A percentile compares a stretch with the other conserved stretches of the same genome.
These are phyloP conservation scores for Arthrobotrys megalospora DNA, from an alignment of 2,329 filamentous ascomycete species.

Conservation along the genomic window DNA sequence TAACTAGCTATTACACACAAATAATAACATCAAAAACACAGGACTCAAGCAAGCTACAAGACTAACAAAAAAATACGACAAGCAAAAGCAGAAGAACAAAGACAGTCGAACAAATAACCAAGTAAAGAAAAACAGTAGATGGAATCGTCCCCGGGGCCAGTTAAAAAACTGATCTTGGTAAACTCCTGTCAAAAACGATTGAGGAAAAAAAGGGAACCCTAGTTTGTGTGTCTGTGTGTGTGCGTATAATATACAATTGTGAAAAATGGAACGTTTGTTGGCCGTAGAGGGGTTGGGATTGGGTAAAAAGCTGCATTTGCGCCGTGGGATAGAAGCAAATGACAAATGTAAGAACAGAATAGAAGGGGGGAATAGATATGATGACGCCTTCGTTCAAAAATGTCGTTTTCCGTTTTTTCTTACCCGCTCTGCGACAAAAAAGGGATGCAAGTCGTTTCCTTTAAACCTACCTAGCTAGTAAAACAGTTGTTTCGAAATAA, in stretches of 20 bases:
- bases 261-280: background rate
- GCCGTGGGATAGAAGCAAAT: slow-evolving; percentile 5
- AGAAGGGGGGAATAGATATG: slow-evolving; percentile 15
- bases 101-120: background rate
- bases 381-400: slow-evolving; percentile 42
- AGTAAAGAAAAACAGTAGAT: background rate
- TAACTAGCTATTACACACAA: slow-evolving; percentile 11
- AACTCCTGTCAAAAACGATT: background rate
- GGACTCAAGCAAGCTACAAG: background rate
- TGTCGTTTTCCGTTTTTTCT: slow-evolving; percentile 7
- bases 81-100: background rate
- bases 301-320: slow-evolving; percentile 7
- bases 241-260: slow-evolving; percentile 25
- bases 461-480: slow-evolving; percentile 43
- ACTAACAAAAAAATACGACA: background rate
- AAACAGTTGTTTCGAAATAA: slow-evolving; percentile 46
- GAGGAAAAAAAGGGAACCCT: background rate
- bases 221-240: background rate
- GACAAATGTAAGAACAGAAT: background rate
- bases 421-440: slow-evolving; percentile 14
- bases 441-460: slow-evolving; percentile 40
- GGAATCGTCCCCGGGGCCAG: too few species aligned
- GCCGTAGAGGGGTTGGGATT: background rate
- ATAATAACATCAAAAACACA: background rate
- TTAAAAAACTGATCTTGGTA: too few species aligned